Evolutionary conservation across 2,329 filamentous ascomycete species (phyloP).

Genomic region (Capronia epimyces): DNA sequence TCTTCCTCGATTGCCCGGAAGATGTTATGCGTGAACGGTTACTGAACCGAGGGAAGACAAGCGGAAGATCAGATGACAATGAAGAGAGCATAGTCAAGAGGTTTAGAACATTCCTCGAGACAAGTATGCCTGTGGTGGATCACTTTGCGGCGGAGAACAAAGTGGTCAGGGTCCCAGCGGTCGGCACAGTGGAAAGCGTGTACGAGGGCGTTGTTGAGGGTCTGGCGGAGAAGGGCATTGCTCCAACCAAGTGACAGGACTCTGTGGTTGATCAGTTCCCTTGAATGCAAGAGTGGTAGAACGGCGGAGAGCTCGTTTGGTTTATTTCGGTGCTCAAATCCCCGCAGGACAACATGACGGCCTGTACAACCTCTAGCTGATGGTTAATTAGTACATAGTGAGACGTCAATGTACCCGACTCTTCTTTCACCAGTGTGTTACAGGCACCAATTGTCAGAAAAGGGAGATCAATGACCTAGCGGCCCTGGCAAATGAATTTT

Average conservation of each 20-base stretch:
- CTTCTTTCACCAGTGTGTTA: not conserved
- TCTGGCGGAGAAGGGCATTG: slow-evolving; percentile 41
- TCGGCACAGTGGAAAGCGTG: slow-evolving; percentile 59
- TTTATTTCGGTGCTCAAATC: no score
- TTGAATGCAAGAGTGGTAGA: not conserved
- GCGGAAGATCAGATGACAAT: slow-evolving; percentile 87
- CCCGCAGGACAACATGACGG: no score
- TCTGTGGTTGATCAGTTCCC: not conserved
- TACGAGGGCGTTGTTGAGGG: slow-evolving; percentile 51
- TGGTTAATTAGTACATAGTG: no score
- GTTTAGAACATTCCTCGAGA: slow-evolving; percentile 89
- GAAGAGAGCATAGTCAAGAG: slow-evolving; percentile 93
- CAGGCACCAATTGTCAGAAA: not conserved
- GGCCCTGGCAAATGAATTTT: not conserved
- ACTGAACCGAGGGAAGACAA: slow-evolving; percentile 86
- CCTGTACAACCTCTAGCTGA: no score
- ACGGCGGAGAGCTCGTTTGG: not conserved
- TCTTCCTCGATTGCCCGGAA: slow-evolving; percentile 94
- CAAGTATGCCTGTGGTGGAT: slow-evolving; percentile 94
- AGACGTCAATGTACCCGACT: no score
- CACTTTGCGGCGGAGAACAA: slow-evolving; percentile 70
- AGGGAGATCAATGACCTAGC: not conserved
- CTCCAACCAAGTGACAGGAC: slow-evolving; percentile 18
- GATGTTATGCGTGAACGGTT: slow-evolving; percentile 77
- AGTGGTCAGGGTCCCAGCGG: slow-evolving; percentile 75